phyloP scores from a whole-genome alignment of 2,329 filamentous ascomycete genomes.

The Aureobasidium sp. region DNA sequence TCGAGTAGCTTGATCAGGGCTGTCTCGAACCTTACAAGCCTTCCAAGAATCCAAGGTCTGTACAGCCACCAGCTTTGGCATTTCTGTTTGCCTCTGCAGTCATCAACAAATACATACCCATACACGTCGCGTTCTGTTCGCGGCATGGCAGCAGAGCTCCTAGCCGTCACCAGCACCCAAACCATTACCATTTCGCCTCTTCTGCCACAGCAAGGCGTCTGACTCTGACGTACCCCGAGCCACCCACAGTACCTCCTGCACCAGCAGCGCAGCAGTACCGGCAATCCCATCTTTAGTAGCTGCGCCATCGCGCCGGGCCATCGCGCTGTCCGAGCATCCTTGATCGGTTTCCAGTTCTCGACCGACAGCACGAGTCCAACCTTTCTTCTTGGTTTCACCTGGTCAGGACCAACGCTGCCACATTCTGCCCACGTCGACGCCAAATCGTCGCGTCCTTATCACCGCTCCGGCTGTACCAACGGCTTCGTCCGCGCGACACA shows the following conservation, averaged over 20 bases:
- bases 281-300: constrained; percentile 5
- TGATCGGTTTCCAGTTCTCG: background rate
- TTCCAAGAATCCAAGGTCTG: constrained; percentile 5
- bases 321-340: constrained; percentile 11
- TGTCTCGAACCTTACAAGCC: constrained; percentile 7
- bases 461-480: background rate
- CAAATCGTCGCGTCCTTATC: background rate
- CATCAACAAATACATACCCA: background rate
- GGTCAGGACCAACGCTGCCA: background rate
- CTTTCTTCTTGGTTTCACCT: background rate
- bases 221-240: background rate
- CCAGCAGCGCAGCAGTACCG: constrained; percentile 1
- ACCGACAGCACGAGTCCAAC: background rate
- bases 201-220: constrained; percentile 7
- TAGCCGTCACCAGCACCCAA: background rate
- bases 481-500: background rate
- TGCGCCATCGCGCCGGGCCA: constrained; percentile 12
- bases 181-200: background rate
- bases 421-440: background rate
- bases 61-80: background rate
- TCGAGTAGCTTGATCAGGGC: background rate
- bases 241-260: background rate
- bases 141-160: background rate
- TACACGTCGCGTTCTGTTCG: background rate
- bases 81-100: constrained; percentile 5